Evolutionary conservation across 176 grass and related monocot genomes (phyloP).

Genomic region (Paspalum vaginatum): DNA sequence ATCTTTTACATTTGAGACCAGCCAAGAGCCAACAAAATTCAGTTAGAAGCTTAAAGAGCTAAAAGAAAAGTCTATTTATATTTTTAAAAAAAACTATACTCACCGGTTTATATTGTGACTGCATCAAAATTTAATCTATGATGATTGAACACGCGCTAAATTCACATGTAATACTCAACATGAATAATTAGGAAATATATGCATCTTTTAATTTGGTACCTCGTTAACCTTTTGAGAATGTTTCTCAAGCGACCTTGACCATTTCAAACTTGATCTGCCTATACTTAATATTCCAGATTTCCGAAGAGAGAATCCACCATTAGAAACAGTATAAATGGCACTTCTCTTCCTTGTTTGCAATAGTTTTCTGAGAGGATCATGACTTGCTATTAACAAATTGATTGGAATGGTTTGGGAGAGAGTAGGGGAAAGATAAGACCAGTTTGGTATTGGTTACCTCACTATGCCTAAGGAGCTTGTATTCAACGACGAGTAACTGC

Average conservation of each 20-base stretch:
- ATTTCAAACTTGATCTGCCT: constrained; percentile 80
- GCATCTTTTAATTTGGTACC: constrained; percentile 46
- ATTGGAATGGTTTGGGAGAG: constrained; percentile 33
- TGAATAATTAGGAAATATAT: constrained; percentile 20
- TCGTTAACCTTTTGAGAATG: constrained; percentile 68
- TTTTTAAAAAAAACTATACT: no score
- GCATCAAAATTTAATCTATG: background rate
- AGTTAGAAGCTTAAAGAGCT: no score
- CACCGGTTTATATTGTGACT: background rate
- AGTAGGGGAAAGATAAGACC: constrained; percentile 2
- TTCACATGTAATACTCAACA: constrained; percentile 17
- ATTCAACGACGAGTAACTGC: constrained; percentile 49
- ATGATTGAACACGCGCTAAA: constrained; percentile 7
- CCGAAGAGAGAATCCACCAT: constrained; percentile 79
- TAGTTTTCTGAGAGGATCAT: constrained; percentile 59
- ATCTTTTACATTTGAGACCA: background rate
- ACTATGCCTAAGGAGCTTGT: constrained; percentile 57
- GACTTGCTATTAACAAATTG: constrained; percentile 22
- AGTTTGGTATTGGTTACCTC: constrained; percentile 53
- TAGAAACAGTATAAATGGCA: constrained; percentile 76
- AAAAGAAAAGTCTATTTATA: no score
- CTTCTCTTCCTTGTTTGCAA: constrained; percentile 76
- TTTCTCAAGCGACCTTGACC: constrained; percentile 90
- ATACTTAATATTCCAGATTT: constrained; percentile 71
- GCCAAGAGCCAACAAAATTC: constrained; percentile 8